Evolutionary conservation across 352 stramenopile species (phyloP).

Genomic region (Phytopythium delawarense): DNA sequence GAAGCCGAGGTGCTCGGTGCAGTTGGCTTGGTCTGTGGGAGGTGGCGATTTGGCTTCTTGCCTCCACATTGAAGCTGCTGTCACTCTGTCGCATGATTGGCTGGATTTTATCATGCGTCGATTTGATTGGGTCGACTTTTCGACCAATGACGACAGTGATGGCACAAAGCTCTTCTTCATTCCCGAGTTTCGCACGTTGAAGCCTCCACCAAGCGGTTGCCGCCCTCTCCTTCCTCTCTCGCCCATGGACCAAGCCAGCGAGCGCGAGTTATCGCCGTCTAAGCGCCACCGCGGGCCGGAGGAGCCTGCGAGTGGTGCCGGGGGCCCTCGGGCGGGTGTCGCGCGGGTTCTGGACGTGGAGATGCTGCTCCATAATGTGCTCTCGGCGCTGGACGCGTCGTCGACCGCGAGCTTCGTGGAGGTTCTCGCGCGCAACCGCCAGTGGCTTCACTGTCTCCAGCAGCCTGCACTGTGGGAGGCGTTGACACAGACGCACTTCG

Average conservation of each 20-base stretch:
- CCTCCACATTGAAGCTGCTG: no score
- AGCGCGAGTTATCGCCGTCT: neutral
- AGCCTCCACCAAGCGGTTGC: neutral
- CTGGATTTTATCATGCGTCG: no score
- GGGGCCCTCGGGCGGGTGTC: neutral
- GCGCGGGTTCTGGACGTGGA: constrained; percentile 26
- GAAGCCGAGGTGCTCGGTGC: no score
- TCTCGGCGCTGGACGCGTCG: constrained; percentile 22
- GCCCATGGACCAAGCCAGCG: neutral
- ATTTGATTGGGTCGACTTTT: no score
- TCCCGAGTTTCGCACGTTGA: neutral
- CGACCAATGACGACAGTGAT: no score
- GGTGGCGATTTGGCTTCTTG: no score
- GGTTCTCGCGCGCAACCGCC: constrained; percentile 18
- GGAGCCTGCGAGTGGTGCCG: neutral
- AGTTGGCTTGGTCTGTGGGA: no score
- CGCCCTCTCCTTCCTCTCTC: neutral
- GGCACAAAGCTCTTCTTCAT: neutral
- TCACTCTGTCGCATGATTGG: no score
- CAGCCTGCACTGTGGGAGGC: constrained; percentile 22
- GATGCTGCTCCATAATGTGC: constrained; percentile 22
- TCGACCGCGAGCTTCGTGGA: constrained; percentile 26
- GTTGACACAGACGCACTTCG: constrained; percentile 19
- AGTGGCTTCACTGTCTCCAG: constrained; percentile 19
- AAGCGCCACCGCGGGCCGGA: constrained; percentile 20